Conservation (phyloP, 345 rosid species). For the Dipteronia sinensis region DNA sequence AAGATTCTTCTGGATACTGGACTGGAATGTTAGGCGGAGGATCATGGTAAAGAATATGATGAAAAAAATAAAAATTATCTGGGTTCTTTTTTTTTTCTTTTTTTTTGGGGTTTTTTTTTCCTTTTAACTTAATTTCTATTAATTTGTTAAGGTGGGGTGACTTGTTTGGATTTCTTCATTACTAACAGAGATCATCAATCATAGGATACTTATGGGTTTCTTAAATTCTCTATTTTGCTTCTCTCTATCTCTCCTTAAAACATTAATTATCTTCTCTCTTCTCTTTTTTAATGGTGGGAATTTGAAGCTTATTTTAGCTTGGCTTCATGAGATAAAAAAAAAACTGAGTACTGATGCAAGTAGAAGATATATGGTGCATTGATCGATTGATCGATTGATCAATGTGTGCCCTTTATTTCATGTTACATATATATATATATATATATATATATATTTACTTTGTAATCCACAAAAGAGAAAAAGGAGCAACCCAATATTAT, state of each 20-base stretch:
- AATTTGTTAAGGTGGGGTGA: constrained; percentile 41
- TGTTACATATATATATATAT: constrained; percentile 7
- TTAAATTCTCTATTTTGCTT: constrained; percentile 9
- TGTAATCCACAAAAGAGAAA: constrained; percentile 10
- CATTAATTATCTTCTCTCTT: constrained; percentile 15
- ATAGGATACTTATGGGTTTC: constrained; percentile 33
- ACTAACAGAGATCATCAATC: constrained; percentile 36
- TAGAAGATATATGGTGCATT: constrained; percentile 18
- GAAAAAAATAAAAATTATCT: constrained; percentile 29
- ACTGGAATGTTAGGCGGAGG: constrained; percentile 96
- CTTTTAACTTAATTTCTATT: constrained; percentile 19
- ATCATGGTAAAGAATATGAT: constrained; percentile 67
- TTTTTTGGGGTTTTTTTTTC: constrained; percentile 15
- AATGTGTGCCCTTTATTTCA: constrained; percentile 12
- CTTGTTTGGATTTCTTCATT: constrained; percentile 50
- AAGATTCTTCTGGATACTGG: constrained; percentile 80
- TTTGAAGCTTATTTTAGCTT: constrained; percentile 51
- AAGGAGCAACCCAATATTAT: constrained; percentile 17
- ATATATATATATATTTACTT: neutral
- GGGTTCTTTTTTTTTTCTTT: constrained; percentile 24
- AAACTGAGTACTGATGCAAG: constrained; percentile 10
- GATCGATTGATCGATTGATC: neutral
- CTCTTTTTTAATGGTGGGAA: constrained; percentile 30
- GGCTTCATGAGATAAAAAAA: constrained; percentile 39
- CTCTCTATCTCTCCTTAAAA: neutral